Conservation (phyloP, 257 asterid species). For the Primulina tabacum region DNA sequence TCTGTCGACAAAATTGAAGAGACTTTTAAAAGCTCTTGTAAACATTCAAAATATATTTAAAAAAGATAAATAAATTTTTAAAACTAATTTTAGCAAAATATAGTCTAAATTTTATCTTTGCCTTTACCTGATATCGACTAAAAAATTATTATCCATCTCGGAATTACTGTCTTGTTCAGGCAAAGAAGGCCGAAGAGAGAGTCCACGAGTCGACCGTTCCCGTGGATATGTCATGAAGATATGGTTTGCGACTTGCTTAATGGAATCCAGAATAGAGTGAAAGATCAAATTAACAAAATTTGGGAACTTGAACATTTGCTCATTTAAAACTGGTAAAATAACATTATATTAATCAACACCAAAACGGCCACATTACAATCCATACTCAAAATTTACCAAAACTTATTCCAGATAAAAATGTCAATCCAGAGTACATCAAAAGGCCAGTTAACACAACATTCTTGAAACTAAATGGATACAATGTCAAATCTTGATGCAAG, state of each 20-base stretch:
- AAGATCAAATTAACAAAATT: too few relatives aligned
- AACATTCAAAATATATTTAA: too few relatives aligned
- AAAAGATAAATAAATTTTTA: too few relatives aligned
- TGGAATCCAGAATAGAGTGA: neutral
- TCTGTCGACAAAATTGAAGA: too few relatives aligned
- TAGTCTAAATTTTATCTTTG: too few relatives aligned
- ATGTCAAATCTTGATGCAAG: neutral
- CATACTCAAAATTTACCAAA: neutral
- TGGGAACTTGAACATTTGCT: too few relatives aligned
- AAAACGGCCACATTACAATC: neutral
- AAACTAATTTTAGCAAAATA: too few relatives aligned
- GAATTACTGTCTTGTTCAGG: slow-evolving; percentile 27
- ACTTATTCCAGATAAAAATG: neutral
- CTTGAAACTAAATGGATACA: neutral
- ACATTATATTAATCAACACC: neutral
- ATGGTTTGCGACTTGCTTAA: neutral
- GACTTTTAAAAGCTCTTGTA: too few relatives aligned
- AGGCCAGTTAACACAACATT: neutral
- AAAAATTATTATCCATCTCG: too few relatives aligned
- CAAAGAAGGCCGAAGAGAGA: slow-evolving; percentile 69
- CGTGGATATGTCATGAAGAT: slow-evolving; percentile 42
- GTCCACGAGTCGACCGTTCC: slow-evolving; percentile 46
- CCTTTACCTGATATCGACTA: neutral
- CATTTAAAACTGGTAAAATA: neutral
- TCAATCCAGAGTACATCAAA: neutral